These are phyloP conservation scores for Beta corolliflora DNA, from an alignment of 179 eudicot genomes.

Conservation along the genomic window DNA sequence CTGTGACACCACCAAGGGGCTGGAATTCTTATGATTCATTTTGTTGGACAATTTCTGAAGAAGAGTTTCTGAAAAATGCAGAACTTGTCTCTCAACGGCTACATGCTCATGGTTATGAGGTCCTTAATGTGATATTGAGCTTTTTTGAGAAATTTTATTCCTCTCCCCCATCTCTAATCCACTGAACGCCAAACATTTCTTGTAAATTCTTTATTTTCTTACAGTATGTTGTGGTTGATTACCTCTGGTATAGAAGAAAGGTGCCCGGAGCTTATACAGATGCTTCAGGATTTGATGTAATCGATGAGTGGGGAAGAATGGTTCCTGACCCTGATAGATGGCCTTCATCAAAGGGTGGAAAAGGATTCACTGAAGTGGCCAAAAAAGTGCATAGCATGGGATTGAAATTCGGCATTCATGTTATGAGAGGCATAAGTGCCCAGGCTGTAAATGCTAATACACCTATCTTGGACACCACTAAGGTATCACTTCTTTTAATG, in stretches of 20 bases:
- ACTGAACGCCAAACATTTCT: conserved; percentile 5
- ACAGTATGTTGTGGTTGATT: conserved; percentile 97
- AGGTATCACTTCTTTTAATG: conserved; percentile 42
- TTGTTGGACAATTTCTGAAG: conserved; percentile 77
- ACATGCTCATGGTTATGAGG: conserved; percentile 80
- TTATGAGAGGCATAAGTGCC: conserved; percentile 89
- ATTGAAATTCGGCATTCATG: conserved; percentile 93
- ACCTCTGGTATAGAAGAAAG: conserved; percentile 89
- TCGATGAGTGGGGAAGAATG: conserved; percentile 97
- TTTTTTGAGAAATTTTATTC: not conserved
- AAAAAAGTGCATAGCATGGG: conserved; percentile 83
- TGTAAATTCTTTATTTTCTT: conserved; percentile 19
- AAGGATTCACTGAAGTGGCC: conserved; percentile 77
- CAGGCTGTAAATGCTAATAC: conserved; percentile 84
- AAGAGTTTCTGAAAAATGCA: conserved; percentile 80
- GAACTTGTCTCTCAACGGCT: conserved; percentile 65
- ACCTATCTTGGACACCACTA: conserved; percentile 71
- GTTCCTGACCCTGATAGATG: conserved; percentile 86
- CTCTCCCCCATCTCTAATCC: not conserved
- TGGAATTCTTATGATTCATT: conserved; percentile 99
- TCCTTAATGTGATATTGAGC: conserved; percentile 16
- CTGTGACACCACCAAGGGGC: conserved; percentile 79
- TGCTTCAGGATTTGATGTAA: conserved; percentile 84
- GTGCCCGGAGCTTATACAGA: conserved; percentile 69
- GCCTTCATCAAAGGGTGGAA: conserved; percentile 85